These are phyloP conservation scores for Aspergillus oerlinghausenensis DNA, from an alignment of 2,329 filamentous ascomycete genomes.

Conservation along the genomic window DNA sequence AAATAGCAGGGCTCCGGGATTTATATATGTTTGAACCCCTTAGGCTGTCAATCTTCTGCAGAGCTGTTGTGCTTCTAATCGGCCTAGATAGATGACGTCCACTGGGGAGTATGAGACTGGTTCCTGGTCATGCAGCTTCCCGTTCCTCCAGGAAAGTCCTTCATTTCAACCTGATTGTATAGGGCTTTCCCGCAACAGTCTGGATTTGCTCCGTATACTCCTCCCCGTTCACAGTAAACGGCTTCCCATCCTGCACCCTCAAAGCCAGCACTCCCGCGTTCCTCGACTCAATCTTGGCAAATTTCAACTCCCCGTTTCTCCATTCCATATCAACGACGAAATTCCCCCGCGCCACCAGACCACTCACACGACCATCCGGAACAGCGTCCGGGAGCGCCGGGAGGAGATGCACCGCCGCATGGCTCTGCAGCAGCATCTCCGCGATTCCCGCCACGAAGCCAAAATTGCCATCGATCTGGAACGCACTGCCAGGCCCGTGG, in stretches of 20 bases:
- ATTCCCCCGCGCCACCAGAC: slow-evolving; percentile 31
- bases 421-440: slow-evolving; percentile 42
- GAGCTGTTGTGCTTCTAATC: no score
- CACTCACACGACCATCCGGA: slow-evolving; percentile 25
- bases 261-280: neutral
- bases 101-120: no score
- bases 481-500: slow-evolving; percentile 24
- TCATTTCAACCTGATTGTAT: neutral
- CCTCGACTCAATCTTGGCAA: slow-evolving; percentile 9
- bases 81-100: no score
- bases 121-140: no score
- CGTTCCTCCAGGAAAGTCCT: no score
- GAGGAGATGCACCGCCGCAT: slow-evolving; percentile 28
- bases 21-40: neutral
- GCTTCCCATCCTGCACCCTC: slow-evolving; percentile 2
- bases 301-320: slow-evolving; percentile 13
- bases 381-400: slow-evolving; percentile 33
- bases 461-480: slow-evolving; percentile 49
- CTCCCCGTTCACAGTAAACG: slow-evolving; percentile 2
- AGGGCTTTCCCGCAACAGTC: neutral
- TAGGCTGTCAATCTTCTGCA: no score
- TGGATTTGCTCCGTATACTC: neutral
- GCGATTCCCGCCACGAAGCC: slow-evolving; percentile 42
- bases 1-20: neutral
- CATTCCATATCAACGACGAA: slow-evolving; percentile 35